phyloP scores from a whole-genome alignment of 2,329 filamentous ascomycete genomes.

The Cercospora beticola region DNA sequence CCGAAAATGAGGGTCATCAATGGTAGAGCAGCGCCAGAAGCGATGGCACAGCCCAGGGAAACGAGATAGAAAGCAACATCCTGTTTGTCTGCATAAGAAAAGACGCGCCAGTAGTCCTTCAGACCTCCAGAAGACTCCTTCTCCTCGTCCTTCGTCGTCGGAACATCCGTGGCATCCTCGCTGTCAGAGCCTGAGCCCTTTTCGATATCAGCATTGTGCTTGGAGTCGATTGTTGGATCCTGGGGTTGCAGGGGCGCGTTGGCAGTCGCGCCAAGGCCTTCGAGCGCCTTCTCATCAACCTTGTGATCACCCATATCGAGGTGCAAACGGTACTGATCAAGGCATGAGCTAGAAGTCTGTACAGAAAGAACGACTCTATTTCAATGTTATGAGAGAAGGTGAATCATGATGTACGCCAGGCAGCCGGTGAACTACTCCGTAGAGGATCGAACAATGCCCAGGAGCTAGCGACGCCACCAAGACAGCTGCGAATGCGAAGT shows the following conservation, averaged over 20 bases:
- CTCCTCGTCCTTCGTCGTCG: constrained; percentile 7
- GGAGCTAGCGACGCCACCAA: background rate
- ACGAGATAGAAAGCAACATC: constrained; percentile 34
- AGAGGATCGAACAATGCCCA: background rate
- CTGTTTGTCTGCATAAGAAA: constrained; percentile 34
- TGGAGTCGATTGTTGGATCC: constrained; percentile 7
- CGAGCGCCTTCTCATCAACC: constrained; percentile 16
- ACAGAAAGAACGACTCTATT: background rate
- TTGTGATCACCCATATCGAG: constrained; percentile 10
- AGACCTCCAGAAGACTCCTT: constrained; percentile 22
- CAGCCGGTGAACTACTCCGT: background rate
- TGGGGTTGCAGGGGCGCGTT: constrained; percentile 6
- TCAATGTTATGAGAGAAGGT: background rate
- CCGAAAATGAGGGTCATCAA: constrained; percentile 55
- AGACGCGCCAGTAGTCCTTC: constrained; percentile 34
- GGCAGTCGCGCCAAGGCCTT: constrained; percentile 6
- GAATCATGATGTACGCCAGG: background rate
- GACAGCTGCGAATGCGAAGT: background rate
- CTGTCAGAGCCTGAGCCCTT: constrained; percentile 7
- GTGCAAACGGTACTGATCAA: background rate
- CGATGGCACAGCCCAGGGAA: constrained; percentile 41
- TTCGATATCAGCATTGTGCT: constrained; percentile 11
- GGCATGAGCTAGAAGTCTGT: background rate
- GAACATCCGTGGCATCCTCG: constrained; percentile 8
- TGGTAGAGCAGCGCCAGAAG: constrained; percentile 48